Base-by-base conservation (phyloP, 2,329 filamentous ascomycete species). In the Leptographium radiaticola region DNA sequence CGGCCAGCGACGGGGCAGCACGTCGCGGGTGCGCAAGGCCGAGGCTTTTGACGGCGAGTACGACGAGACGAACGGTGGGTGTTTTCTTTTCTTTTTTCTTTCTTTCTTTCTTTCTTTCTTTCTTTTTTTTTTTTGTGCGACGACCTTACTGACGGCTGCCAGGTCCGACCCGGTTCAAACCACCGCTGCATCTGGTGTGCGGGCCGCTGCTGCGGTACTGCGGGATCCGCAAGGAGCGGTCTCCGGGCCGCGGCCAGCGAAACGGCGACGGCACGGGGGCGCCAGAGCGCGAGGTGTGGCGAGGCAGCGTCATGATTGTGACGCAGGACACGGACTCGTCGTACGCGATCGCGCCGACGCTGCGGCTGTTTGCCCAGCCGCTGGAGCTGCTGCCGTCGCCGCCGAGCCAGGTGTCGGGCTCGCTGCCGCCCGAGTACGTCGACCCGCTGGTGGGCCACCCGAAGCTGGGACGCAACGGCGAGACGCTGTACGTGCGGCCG, bases 271-370 rank as follows among this genome's bases (percentile, higher is more conserved):
- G 63, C 13, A 46, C 20, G n/a, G 16, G 47, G 7, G 2, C 20
- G 2, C 8, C 55, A 53, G 83, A 88, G 45, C 79, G 81, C 51
- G 88, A 95, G 62, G 82, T 91, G 20, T 98, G 93, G 93, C 81
- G 90, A 66, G 93, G 93, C 6, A 94, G 83, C 56, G 77, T 97
- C 55, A 89, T 98, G 88, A 95, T 98, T 62, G 89, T 98, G 25
- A 97, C 93, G 0, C 77, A 83, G 52, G 91, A 98, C 63, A 77
- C 80, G 2, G 79, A 85, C 43, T 97, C 91, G 2, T 86, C 85
- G 0, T 95, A 96, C 63, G 80, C 83, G 46, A 83, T 88, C 49
- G 78, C 78, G 0, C 93, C 93, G 5, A 87, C 79, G 0, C 71
- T 98, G 59, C 80, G 90, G 45, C 68, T 98, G 5, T 98, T 97